Evolutionary conservation across 2,329 filamentous ascomycete genomes (phyloP).

Genomic region (Rutstroemia sp.): DNA sequence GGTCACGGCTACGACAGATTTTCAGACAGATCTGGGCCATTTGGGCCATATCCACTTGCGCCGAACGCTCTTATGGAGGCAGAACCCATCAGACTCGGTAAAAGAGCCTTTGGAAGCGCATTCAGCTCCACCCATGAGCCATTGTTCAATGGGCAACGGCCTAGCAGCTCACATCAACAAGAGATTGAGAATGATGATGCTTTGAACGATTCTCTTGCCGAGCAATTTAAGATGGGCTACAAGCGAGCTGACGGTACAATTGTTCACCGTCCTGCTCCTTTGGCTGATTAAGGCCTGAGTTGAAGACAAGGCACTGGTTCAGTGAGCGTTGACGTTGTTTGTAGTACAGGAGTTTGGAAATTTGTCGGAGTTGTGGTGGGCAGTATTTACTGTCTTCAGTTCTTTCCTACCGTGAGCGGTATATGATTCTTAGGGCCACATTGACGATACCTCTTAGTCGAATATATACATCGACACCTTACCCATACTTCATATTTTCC

Average conservation of each 20-base stretch:
- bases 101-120: slow-evolving; percentile 22
- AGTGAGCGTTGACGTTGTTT: not conserved
- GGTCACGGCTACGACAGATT: slow-evolving; percentile 11
- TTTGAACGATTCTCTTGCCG: not conserved
- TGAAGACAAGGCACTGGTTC: too few relatives aligned
- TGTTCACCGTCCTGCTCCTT: not conserved
- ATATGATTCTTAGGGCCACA: slow-evolving; percentile 1
- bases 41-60: slow-evolving; percentile 16
- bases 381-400: not conserved
- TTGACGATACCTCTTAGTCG: slow-evolving; percentile 7
- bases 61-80: not conserved
- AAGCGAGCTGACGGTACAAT: slow-evolving; percentile 27
- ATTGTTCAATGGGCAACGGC: slow-evolving; percentile 38
- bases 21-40: slow-evolving; percentile 14
- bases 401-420: not conserved
- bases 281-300: too few relatives aligned
- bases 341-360: not conserved
- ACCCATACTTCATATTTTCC: not conserved
- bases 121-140: slow-evolving; percentile 27
- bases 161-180: slow-evolving; percentile 25
- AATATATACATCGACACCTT: not conserved
- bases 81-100: slow-evolving; percentile 18
- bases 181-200: slow-evolving; percentile 18
- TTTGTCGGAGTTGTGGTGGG: not conserved
- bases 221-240: slow-evolving; percentile 18